Evolutionary conservation across 768 basidiomycete species (phyloP).

Genomic region (Trametes sanguinea): DNA sequence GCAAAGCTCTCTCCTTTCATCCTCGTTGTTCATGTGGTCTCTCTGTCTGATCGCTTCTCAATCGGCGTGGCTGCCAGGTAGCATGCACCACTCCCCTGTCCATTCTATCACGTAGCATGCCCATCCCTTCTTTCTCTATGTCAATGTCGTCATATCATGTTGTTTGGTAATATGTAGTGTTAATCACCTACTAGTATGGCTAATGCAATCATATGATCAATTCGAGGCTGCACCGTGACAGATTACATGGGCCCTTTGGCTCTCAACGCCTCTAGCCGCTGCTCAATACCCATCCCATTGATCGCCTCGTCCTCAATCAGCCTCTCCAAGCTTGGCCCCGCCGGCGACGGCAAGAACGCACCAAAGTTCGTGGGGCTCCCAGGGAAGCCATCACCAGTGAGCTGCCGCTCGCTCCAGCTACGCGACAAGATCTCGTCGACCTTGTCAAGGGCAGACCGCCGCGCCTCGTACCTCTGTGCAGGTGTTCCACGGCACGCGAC

Average conservation of each 20-base stretch:
- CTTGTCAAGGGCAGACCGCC: constrained; percentile 30
- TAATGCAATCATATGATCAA: too few relatives aligned
- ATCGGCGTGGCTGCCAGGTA: too few relatives aligned
- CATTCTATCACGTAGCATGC: too few relatives aligned
- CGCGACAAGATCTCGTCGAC: constrained; percentile 34
- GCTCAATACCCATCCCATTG: constrained; percentile 21
- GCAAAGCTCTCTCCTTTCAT: too few relatives aligned
- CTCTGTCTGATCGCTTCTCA: too few relatives aligned
- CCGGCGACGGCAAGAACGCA: not conserved
- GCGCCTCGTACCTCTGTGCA: constrained; percentile 31
- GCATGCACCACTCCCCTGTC: too few relatives aligned
- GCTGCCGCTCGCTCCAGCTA: constrained; percentile 31
- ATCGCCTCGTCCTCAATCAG: constrained; percentile 8
- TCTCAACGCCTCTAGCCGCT: constrained; percentile 17
- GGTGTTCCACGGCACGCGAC: constrained; percentile 21
- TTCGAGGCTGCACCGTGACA: too few relatives aligned
- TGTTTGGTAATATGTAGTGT: too few relatives aligned
- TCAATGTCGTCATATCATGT: too few relatives aligned
- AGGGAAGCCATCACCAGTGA: constrained; percentile 1
- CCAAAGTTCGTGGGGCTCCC: constrained; percentile 14
- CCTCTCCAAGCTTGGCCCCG: constrained; percentile 2
- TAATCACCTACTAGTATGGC: too few relatives aligned
- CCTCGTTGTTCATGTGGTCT: too few relatives aligned
- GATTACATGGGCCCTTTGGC: not conserved
- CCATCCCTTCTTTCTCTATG: too few relatives aligned